A percentile compares a stretch with the other conserved stretches of the same genome.
Conservation (phyloP, 495 filamentous ascomycete genomes). For the Podospora didyma region DNA sequence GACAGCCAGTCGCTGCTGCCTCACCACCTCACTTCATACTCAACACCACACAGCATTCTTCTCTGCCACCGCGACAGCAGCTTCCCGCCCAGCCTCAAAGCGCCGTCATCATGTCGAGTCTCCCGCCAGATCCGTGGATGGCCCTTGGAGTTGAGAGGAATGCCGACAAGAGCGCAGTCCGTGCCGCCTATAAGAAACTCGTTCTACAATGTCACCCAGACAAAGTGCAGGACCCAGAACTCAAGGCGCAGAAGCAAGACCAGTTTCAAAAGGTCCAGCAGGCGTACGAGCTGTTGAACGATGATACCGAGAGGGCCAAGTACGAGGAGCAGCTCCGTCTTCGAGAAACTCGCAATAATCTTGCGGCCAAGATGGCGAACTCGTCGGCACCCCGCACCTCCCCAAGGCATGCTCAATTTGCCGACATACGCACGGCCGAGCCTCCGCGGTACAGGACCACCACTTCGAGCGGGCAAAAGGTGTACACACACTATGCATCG, state of each 20-base stretch:
- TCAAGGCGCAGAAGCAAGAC: conserved; percentile 62
- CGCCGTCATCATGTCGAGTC: conserved; percentile 53
- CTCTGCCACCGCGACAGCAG: neutral
- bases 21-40: conserved; percentile 16
- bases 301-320: conserved; percentile 62
- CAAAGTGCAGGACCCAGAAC: conserved; percentile 76
- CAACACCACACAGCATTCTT: conserved; percentile 1
- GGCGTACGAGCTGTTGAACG: conserved; percentile 86
- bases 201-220: conserved; percentile 93
- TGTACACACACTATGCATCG: conserved; percentile 30
- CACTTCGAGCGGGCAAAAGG: conserved; percentile 26
- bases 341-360: conserved; percentile 38
- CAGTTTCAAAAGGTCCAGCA: conserved; percentile 93
- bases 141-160: conserved; percentile 72
- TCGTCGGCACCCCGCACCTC: conserved; percentile 31
- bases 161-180: conserved; percentile 69
- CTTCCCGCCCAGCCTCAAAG: neutral
- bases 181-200: conserved; percentile 82
- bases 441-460: conserved; percentile 29
- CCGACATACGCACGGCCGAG: conserved; percentile 31
- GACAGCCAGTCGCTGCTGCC: conserved; percentile 25
- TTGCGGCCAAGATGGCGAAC: conserved; percentile 24
- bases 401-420: conserved; percentile 15
- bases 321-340: conserved; percentile 77
- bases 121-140: conserved; percentile 80